These are phyloP conservation scores for Acanthamoeba quina DNA, from an alignment of 208 protist species.

Conservation along the genomic window DNA sequence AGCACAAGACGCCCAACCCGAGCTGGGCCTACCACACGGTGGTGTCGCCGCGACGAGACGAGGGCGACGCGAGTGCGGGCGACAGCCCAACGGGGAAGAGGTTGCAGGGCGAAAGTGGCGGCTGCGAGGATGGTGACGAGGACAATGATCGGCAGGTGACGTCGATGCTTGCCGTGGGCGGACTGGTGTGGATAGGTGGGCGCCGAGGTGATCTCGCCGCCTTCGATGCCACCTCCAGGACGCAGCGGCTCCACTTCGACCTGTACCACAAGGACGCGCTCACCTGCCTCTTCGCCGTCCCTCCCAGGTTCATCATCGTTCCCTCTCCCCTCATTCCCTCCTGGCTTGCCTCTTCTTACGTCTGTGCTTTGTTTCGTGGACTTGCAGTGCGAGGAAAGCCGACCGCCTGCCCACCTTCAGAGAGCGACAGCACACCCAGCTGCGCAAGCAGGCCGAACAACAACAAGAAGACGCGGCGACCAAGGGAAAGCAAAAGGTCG, in stretches of 20 bases:
- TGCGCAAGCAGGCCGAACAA: not conserved
- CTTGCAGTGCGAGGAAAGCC: not conserved
- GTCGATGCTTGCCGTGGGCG: not conserved
- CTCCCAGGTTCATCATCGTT: not conserved
- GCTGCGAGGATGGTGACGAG: not conserved
- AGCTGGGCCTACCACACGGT: not conserved
- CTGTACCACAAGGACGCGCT: conserved; percentile 10
- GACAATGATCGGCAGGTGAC: not conserved
- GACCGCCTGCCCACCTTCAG: not conserved
- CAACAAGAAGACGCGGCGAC: not conserved
- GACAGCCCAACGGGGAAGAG: not conserved
- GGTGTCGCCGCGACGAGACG: not conserved
- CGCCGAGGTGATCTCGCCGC: not conserved
- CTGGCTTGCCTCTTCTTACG: not conserved
- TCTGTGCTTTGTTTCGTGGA: not conserved
- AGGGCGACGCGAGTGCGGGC: not conserved
- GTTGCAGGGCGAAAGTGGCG: not conserved
- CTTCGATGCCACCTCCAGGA: not conserved
- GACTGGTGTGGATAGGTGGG: not conserved
- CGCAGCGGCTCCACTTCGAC: not conserved
- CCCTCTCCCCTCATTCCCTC: not conserved
- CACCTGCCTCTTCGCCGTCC: not conserved
- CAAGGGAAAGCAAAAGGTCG: too few species aligned
- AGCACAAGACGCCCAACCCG: conserved; percentile 10
- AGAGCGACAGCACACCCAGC: not conserved